Conservation (phyloP, 768 basidiomycete species). For the Phanerochaete sordida region DNA sequence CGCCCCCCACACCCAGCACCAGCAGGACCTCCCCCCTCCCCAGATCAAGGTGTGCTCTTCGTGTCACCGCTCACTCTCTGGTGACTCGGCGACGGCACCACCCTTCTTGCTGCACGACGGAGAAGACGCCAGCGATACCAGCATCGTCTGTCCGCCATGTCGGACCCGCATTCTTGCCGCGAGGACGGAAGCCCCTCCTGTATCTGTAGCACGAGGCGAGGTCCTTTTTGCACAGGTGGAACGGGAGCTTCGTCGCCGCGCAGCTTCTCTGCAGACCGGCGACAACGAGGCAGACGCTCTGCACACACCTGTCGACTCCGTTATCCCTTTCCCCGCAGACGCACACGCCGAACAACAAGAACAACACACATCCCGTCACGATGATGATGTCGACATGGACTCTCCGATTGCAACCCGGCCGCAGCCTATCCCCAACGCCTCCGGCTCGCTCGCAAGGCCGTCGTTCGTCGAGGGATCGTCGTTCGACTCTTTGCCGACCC, state of each 20-base stretch:
- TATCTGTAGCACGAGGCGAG: constrained; percentile 13
- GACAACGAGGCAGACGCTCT: constrained; percentile 30
- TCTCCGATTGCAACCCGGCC: constrained; percentile 8
- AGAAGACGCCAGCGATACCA: constrained; percentile 23
- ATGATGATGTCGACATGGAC: constrained; percentile 36
- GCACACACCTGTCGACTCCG: constrained; percentile 6
- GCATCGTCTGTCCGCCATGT: constrained; percentile 46
- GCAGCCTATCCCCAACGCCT: neutral
- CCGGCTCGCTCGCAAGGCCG: neutral
- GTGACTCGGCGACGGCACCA: constrained; percentile 24
- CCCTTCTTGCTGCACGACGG: constrained; percentile 23
- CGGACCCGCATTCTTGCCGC: constrained; percentile 33
- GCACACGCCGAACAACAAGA: constrained; percentile 6
- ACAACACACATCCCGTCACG: constrained; percentile 23
- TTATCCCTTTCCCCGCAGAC: neutral
- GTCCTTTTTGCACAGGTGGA: constrained; percentile 27
- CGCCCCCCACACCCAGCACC: constrained; percentile 22
- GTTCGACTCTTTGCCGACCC: neutral
- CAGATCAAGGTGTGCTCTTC: constrained; percentile 32
- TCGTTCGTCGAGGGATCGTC: constrained; percentile 2
- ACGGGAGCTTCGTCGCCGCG: constrained; percentile 25
- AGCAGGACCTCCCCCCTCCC: constrained; percentile 21
- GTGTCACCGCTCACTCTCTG: constrained; percentile 28
- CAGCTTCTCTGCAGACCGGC: constrained; percentile 24
- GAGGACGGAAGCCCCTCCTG: constrained; percentile 17